phyloP scores from a whole-genome alignment of 805 yeast genomes.

The Starmerella ratchasimensis region DNA sequence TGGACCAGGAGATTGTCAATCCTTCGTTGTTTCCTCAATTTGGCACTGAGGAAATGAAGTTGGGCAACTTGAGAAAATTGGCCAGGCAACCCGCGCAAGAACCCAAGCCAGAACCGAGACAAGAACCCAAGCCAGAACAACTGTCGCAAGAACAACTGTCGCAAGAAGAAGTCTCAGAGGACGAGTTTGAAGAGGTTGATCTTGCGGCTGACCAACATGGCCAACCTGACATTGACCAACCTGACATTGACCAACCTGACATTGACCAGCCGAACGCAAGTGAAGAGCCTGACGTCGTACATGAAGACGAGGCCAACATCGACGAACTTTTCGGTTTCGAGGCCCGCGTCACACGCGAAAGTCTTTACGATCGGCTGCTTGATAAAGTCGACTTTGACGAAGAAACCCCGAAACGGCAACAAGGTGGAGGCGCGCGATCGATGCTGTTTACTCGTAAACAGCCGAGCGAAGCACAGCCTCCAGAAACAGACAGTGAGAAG shows the following conservation, averaged over 20 bases:
- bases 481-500: not conserved
- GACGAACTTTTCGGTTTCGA: constrained; percentile 20
- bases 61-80: too few species aligned
- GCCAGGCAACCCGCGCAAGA: too few species aligned
- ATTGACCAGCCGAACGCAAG: too few species aligned
- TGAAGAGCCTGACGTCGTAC: too few species aligned
- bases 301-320: constrained; percentile 7
- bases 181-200: not conserved
- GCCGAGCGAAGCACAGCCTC: constrained; percentile 5
- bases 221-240: too few species aligned
- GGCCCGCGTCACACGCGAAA: constrained; percentile 19
- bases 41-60: too few species aligned
- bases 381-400: constrained; percentile 1
- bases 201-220: not conserved
- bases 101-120: not conserved
- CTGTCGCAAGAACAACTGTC: too few species aligned
- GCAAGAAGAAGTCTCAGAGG: too few species aligned
- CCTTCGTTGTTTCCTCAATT: too few species aligned
- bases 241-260: too few species aligned
- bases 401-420: not conserved
- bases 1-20: too few species aligned
- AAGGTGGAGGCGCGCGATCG: constrained; percentile 4
- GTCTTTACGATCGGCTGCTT: constrained; percentile 15
- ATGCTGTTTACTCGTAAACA: constrained; percentile 14
- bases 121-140: not conserved